Conservation (phyloP, 2,329 filamentous ascomycete genomes). For the Talaromyces sp. region DNA sequence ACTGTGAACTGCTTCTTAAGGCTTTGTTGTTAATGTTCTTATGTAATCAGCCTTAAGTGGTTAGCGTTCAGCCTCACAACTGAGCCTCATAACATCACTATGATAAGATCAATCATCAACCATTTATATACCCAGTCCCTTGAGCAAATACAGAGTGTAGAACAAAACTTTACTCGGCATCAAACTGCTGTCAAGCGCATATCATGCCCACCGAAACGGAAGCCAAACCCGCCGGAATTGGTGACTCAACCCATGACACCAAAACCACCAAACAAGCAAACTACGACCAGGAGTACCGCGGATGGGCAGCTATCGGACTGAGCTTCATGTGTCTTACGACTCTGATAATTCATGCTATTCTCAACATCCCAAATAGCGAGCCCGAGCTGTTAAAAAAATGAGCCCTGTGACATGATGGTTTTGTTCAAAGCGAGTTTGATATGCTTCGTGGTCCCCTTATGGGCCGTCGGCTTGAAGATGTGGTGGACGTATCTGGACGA, state of each 20-base stretch:
- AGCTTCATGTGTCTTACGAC: background rate
- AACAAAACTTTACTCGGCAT: background rate
- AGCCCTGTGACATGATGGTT: too few species aligned
- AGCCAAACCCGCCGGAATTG: background rate
- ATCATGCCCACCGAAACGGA: background rate
- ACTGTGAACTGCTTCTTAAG: background rate
- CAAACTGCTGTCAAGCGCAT: background rate
- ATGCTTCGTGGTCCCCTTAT: background rate
- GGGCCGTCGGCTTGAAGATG: background rate
- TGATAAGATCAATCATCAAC: too few species aligned
- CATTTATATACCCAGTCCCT: too few species aligned
- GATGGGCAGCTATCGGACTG: background rate
- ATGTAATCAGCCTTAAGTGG: background rate
- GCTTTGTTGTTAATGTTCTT: background rate
- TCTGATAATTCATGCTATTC: background rate
- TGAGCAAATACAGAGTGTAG: background rate
- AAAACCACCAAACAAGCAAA: background rate
- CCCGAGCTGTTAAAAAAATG: too few species aligned
- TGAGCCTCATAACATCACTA: background rate
- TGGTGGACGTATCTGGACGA: background rate
- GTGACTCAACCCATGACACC: background rate
- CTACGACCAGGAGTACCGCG: background rate
- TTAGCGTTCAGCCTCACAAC: background rate
- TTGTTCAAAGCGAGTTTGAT: background rate
- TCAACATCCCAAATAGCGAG: background rate